Percentiles rank a stretch among this genome's conserved stretches.
These are phyloP conservation scores for Venturia oleaginea DNA, from an alignment of 2,329 filamentous ascomycete genomes.

Conservation along the genomic window DNA sequence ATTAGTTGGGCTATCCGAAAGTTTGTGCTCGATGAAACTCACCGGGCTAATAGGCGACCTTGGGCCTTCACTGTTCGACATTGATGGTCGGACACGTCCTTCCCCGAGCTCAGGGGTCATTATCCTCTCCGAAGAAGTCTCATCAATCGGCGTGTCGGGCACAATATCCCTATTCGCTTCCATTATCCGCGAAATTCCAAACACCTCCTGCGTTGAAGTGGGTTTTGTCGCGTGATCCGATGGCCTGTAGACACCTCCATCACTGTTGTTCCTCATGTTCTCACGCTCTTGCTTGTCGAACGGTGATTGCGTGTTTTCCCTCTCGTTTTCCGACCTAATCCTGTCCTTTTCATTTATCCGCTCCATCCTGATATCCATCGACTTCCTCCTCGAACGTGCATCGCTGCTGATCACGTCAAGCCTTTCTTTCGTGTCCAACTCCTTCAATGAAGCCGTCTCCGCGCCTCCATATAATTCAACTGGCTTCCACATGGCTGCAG, in stretches of 20 bases:
- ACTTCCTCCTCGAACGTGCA: neutral
- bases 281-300: neutral
- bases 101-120: neutral
- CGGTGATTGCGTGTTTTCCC: neutral
- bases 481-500: neutral
- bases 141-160: neutral
- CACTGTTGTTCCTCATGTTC: neutral
- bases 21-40: neutral
- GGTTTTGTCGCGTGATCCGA: neutral
- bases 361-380: neutral
- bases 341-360: neutral
- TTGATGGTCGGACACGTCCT: neutral
- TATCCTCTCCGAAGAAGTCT: neutral
- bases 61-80: neutral
- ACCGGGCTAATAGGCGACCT: neutral
- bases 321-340: neutral
- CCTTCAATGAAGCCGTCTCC: neutral
- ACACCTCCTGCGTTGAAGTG: neutral
- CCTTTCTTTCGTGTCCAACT: constrained; percentile 1
- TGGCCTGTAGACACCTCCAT: neutral
- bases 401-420: neutral
- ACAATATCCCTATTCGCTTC: neutral
- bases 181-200: neutral
- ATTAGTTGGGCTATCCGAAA: neutral
- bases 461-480: neutral